Conservation (phyloP, 2,329 filamentous ascomycete species). For the Sporothrix phasma region DNA sequence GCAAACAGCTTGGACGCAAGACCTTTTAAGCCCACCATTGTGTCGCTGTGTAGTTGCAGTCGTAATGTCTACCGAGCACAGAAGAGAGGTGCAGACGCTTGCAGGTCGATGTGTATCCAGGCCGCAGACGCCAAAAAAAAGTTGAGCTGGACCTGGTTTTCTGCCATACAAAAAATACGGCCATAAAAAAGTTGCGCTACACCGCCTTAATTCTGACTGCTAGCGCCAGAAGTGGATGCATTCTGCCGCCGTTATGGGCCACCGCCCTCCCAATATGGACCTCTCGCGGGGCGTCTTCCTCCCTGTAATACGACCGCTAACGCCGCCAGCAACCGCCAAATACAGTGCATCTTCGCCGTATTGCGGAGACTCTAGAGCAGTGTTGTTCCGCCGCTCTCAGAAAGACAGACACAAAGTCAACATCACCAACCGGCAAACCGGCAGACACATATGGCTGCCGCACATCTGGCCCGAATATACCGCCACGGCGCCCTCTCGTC, state of each 20-base stretch:
- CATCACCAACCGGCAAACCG: background rate
- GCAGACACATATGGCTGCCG: background rate
- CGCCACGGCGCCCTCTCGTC: constrained; percentile 20
- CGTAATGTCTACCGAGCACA: background rate
- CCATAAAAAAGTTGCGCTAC: constrained; percentile 16
- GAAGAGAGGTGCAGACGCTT: background rate
- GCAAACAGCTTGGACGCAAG: constrained; percentile 48
- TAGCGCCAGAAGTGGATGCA: background rate
- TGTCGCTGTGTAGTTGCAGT: constrained; percentile 15
- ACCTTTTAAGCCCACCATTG: constrained; percentile 43
- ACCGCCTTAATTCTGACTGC: constrained; percentile 11
- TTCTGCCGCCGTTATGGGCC: constrained; percentile 8
- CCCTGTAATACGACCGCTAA: background rate
- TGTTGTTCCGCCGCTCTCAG: no score
- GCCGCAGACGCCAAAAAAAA: background rate
- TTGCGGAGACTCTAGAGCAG: background rate
- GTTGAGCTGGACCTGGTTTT: constrained; percentile 7
- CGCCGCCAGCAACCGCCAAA: background rate
- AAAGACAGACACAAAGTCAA: no score
- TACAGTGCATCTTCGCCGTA: background rate
- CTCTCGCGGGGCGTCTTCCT: background rate
- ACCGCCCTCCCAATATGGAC: constrained; percentile 14
- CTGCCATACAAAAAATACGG: constrained; percentile 6
- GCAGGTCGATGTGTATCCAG: background rate
- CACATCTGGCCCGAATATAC: background rate